Base-by-base conservation (phyloP, 1,284 basidiomycete genomes). In the Tremellales sp. region DNA sequence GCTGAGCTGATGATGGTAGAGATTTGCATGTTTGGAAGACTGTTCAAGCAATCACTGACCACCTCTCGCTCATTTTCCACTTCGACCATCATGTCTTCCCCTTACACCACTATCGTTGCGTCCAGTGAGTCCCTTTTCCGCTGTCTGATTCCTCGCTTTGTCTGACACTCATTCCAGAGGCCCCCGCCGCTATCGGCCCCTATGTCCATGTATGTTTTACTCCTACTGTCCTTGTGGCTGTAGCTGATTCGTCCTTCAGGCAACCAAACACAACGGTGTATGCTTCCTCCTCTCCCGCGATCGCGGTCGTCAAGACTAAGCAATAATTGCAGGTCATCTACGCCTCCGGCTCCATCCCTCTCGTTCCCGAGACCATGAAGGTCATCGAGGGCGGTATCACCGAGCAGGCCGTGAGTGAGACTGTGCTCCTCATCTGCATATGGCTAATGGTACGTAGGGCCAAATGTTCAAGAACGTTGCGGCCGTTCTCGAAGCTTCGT, bases 401-500 rank as follows among this genome's bases (percentile, higher is more conserved):
- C 65, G 84, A 78, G 50, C 91, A 98, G 72, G 82, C 92, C 13
- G 74, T 76, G 54, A 55, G 74, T 65, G 3, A 10, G 6, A 8
- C 13, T 28, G 5, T 31, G 16, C 5, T 3, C 18, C 1, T 28
- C 36, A 22, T 33, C 18, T 18, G 14, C 33, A 27, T 29, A 18
- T 13, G 18, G 32, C 35, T 18, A 40, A 27, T 36, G 18, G 38
- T 41, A 31, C 29, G 10, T 10, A 21, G 75, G 75, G 79, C 53
- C 91, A 92, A 73, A 87, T 85, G 9, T 77, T 97, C 61, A 81
- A 83, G 68, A 97, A 97, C 76, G 76, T 97, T 66, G 81, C 82
- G 53, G 82, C 82, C 14, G 82, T 97, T 50, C 79, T 97, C 44
- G 82, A 87, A 65, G 91, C 85, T 3, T 82, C 84, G 46, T 88